phyloP scores from a whole-genome alignment of 768 basidiomycete genomes.

The Boletus pseudopeckii region DNA sequence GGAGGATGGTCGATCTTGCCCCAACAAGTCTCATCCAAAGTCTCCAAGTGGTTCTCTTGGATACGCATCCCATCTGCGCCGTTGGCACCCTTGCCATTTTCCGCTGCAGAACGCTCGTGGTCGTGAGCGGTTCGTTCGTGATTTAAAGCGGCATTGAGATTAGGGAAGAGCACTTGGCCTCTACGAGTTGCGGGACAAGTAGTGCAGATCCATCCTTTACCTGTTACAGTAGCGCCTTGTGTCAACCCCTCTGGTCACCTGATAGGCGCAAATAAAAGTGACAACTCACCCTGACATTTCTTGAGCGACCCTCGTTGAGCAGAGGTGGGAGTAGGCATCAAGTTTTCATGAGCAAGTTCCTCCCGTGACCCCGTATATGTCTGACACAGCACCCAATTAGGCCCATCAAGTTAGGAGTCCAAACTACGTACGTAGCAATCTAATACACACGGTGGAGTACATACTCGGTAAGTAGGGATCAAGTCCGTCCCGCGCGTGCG shows the following conservation, averaged over 20 bases:
- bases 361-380: constrained; percentile 15
- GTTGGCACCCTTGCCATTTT: background rate
- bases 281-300: constrained; percentile 23
- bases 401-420: constrained; percentile 5
- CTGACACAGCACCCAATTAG: constrained; percentile 15
- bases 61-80: background rate
- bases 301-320: constrained; percentile 14
- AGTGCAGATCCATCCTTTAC: constrained; percentile 34
- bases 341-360: constrained; percentile 10
- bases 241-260: background rate
- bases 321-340: constrained; percentile 24
- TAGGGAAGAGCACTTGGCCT: constrained; percentile 23
- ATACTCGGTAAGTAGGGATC: background rate
- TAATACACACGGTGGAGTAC: too few relatives aligned
- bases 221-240: constrained; percentile 16
- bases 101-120: constrained; percentile 14
- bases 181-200: constrained; percentile 26
- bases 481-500: background rate
- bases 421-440: background rate
- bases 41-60: constrained; percentile 8
- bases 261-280: background rate
- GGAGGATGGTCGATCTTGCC: constrained; percentile 28
- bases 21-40: constrained; percentile 26
- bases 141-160: constrained; percentile 27
- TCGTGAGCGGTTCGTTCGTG: constrained; percentile 29